Base-by-base conservation (phyloP, 2,329 filamentous ascomycete species). In the Thermothelomyces thermophilus region DNA sequence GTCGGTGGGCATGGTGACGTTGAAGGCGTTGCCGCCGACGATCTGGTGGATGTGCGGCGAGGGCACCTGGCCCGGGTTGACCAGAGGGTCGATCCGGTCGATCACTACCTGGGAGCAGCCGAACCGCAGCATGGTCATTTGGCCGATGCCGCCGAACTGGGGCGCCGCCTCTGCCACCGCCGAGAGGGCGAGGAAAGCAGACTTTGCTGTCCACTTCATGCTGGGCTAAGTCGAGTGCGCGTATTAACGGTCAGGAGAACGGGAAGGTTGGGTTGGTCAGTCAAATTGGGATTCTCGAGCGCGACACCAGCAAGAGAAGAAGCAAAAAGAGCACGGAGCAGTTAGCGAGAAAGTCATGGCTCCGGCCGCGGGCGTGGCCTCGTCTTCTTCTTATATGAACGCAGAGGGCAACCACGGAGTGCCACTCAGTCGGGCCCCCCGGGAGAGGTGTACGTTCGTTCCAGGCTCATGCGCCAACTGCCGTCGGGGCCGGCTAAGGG, bases 31-130 rank as follows among this genome's bases (percentile, higher is more conserved):
- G 8, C 69, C 70, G 46, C 80, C 78, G 49, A 76, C 72, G 50
- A 82, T 74, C 43, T 74, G 77, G 60, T 82, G 79, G 8, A 79
- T 70, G 63, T 82, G 79, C 5, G 66, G 64, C 5, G 76, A 72
- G 4, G 77, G 74, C 36, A 77, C 67, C 13, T 56, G 48, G 4
- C 77, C 77, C 5, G 65, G 65, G 58, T 67, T 67, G 39, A 67
- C 65, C 6, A 67, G 59, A 4, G 65, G 65, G 52, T 67, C 65
- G 22, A 67, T 56, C 1, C 65, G 59, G 55, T 68, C 65, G 46
- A 80, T 68, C 51, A 77, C 78, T 52, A 77, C 69, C 56, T 73
- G 70, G 28, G 75, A 73, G 61, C 74, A 58, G 5, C 68, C 68
- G 43, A 59, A 59, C 11, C 33, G 47, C 4, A 51, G 28, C 54